Evolutionary conservation across 108 stramenopile genomes (phyloP), one percentile per base, ranked within the genome.

Genomic region (Conticribra weissflogii): DNA sequence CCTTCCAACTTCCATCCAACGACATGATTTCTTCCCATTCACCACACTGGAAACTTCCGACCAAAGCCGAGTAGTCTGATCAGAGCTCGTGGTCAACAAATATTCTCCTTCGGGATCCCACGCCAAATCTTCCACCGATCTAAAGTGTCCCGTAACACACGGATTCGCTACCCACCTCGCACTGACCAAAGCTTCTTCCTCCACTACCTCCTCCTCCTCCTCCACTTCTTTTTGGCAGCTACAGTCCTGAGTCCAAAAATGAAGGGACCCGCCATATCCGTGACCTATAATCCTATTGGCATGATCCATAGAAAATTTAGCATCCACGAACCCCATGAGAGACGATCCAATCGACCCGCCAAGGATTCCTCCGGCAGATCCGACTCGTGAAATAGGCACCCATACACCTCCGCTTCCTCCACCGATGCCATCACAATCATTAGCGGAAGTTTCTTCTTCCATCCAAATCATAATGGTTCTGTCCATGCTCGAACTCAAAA

Each of bases 31-130:
- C n/a, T n/a, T n/a, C n/a, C n/a, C n/a, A n/a, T n/a, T n/a, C n/a
- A n/a, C n/a, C n/a, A n/a, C n/a, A n/a, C n/a, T n/a, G n/a, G n/a
- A n/a, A 5, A 89, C 75, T 27, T 82, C 76, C 23, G 85, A 83
- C 95, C 95, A 96, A 12, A 90, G 63, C 3, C 95, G 81, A 62
- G 88, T 88, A 0, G 95, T 96, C 71, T 93, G 92, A 71, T 96
- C 95, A 17, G 80, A 72, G 55, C 90, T 81, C 28, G 76, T 81
- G 18, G 88, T 90, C 3, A 96, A 63, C 25, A 96, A 63, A 77
- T 96, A 96, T 53, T 84, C 72, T 28, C 95, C 95, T 23, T 63
- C 17, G 19, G 74, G 72, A 73, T 92, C 92, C 92, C 92, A 96
- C 18, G 88, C 90, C 49, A 90, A 55, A 68, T 93, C 90, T 52